These are phyloP conservation scores for Umbelopsis sp. DNA, from an alignment of 371 early-diverging fungal species.

Conservation along the genomic window DNA sequence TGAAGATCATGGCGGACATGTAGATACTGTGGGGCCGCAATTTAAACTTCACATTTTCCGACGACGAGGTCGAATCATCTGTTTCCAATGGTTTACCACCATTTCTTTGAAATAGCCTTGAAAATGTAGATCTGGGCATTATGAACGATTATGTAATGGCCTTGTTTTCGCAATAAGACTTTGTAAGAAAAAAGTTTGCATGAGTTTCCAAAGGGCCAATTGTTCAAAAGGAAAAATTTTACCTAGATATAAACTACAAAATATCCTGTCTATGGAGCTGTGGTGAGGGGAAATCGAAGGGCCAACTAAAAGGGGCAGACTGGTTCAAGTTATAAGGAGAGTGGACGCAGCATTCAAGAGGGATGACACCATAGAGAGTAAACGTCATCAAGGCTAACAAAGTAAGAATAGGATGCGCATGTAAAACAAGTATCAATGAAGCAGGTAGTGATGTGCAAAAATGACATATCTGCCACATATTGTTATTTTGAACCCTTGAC, in stretches of 20 bases:
- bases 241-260: neutral
- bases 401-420: too few relatives aligned
- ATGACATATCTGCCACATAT: too few relatives aligned
- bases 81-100: neutral
- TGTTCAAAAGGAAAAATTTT: too few relatives aligned
- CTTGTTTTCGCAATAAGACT: neutral
- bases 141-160: neutral
- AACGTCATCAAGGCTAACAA: neutral
- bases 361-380: neutral
- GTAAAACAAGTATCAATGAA: too few relatives aligned
- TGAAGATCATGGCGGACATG: constrained; percentile 15
- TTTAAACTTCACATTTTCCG: constrained; percentile 7
- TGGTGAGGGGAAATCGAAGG: neutral
- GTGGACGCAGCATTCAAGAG: neutral
- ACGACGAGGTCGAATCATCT: neutral
- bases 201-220: neutral
- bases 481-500: too few relatives aligned
- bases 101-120: neutral
- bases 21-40: constrained; percentile 17
- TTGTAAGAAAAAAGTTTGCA: neutral
- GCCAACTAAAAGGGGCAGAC: neutral
- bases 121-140: constrained; percentile 9
- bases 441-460: too few relatives aligned
- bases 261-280: neutral
- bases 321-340: neutral